Evolutionary conservation across 1,284 basidiomycete genomes (phyloP), one percentile per base, ranked within the genome.

Genomic region (Taiwanofungus camphoratus): DNA sequence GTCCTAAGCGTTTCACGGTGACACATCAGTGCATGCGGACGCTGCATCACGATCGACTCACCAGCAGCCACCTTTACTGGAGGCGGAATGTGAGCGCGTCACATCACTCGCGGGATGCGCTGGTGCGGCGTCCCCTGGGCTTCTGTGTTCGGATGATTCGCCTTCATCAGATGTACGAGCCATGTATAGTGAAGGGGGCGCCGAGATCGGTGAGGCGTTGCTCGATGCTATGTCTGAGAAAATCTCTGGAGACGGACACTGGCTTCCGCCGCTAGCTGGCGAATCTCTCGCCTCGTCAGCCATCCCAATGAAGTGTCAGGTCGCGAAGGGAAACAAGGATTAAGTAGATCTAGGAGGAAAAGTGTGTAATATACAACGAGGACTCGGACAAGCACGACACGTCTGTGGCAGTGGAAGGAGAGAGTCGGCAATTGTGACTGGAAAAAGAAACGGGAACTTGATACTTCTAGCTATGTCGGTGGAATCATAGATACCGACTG

Each of bases 11-110:
- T 15, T 26, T 13, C 16, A 13, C 33, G 30, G 15, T 26, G 16
- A 21, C n/a, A n/a, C n/a, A n/a, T n/a, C n/a, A n/a, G n/a, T n/a
- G n/a, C n/a, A 26, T 35, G 38, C 32, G 44, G 26, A 31, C 49
- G 49, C 18, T n/a, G 68, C 12, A 34, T 7, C n/a, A 38, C 8
- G 20, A 24, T n/a, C 21, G 21, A 47, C 83, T 56, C 60, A 86
- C 84, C 83, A 86, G 64, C 84, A 87, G 37, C 83, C 83, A 48
- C 82, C 84, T 62, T 79, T 83, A 51, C 79, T 73, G 36, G 74
- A 69, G 19, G 32, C 19, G 13, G 73, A 68, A 35, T 70, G 62
- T 24, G 72, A 67, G 39, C 79, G 73, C 44, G 79, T 68, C 24
- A 77, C 65, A 52, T 77, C 76, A 8, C 70, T 59, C 18, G 75